Percentiles rank a stretch among this genome's conserved stretches.
These are phyloP conservation scores for Solanum peruvianum DNA, from an alignment of 257 asterid species.

Conservation along the genomic window DNA sequence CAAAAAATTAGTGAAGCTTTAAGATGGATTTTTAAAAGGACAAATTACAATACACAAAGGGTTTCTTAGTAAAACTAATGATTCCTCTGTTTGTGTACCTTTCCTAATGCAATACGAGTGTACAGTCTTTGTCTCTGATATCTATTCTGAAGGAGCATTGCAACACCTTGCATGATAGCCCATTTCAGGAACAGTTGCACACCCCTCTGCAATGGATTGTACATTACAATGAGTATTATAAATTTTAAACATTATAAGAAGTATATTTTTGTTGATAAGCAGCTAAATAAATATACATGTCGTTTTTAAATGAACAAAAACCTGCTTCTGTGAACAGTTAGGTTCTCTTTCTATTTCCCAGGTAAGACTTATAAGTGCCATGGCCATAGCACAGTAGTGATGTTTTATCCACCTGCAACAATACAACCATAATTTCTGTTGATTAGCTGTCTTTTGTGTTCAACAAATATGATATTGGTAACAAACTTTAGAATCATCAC, in stretches of 20 bases:
- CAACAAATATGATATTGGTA: not conserved
- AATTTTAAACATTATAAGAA: not conserved
- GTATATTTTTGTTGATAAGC: not conserved
- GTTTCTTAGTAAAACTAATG: not conserved
- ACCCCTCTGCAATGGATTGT: slow-evolving; percentile 51
- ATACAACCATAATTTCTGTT: not conserved
- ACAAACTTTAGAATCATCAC: not conserved
- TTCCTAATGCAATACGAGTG: slow-evolving; percentile 95
- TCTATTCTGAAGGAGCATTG: slow-evolving; percentile 90
- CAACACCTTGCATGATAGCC: slow-evolving; percentile 97
- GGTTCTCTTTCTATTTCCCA: slow-evolving; percentile 94
- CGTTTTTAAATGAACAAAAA: not conserved
- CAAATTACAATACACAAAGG: not conserved
- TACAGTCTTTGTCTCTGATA: slow-evolving; percentile 93
- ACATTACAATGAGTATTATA: not conserved
- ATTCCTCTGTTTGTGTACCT: slow-evolving; percentile 32
- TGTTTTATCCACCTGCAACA: slow-evolving; percentile 90
- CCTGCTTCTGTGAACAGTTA: slow-evolving; percentile 88
- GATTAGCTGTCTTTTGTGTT: not conserved
- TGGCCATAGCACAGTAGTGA: slow-evolving; percentile 88
- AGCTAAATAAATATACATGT: not conserved
- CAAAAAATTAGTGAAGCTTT: not conserved
- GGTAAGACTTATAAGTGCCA: slow-evolving; percentile 97
- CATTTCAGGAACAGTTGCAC: slow-evolving; percentile 67
- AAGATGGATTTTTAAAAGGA: not conserved